phyloP scores from a whole-genome alignment of 2,329 filamentous ascomycete genomes.

The Immersiporthe knoxdaviesiana region DNA sequence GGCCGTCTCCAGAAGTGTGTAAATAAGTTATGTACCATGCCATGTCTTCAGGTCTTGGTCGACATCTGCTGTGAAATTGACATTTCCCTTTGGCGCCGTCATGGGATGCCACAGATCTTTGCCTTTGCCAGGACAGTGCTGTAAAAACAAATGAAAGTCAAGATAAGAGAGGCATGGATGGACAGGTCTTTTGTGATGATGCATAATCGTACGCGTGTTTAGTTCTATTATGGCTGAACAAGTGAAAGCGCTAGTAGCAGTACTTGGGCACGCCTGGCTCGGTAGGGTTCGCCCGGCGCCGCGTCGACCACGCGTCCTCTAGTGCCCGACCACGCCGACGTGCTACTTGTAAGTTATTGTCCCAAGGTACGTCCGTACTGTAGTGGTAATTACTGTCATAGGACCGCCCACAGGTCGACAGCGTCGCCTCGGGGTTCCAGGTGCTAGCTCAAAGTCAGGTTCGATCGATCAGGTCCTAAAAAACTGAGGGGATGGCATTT shows the following conservation, averaged over 20 bases:
- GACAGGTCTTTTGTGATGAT: too few relatives aligned
- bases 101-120: neutral
- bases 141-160: neutral
- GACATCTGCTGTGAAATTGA: constrained; percentile 3
- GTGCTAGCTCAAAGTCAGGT: too few relatives aligned
- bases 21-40: neutral
- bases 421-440: too few relatives aligned
- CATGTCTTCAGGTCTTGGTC: neutral
- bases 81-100: neutral
- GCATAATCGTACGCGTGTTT: neutral
- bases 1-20: constrained; percentile 8
- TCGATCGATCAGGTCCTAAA: neutral
- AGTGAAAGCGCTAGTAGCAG: too few relatives aligned
- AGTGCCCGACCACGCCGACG: too few relatives aligned
- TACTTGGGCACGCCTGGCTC: too few relatives aligned
- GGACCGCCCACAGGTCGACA: too few relatives aligned
- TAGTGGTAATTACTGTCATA: too few relatives aligned
- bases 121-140: neutral
- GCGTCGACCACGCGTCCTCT: neutral
- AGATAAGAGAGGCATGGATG: neutral
- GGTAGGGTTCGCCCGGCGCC: neutral
- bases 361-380: neutral
- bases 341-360: neutral
- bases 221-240: too few relatives aligned
- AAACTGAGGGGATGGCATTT: too few relatives aligned